Evolutionary conservation across 148 eudicot genomes (phyloP).

Genomic region (Fagopyrum tataricum): DNA sequence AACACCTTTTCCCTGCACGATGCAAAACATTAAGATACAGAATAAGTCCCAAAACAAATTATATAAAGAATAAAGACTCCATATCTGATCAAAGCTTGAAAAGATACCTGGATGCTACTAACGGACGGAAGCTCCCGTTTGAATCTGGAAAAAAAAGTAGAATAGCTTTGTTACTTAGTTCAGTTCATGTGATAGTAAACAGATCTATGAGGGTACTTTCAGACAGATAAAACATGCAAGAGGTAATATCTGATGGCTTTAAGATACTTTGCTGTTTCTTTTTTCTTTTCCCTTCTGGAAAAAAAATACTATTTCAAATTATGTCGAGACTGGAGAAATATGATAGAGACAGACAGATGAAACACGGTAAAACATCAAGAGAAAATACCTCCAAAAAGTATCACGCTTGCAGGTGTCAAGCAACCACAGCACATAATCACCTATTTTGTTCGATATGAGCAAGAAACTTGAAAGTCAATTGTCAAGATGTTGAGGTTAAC

Average conservation of each 20-base stretch:
- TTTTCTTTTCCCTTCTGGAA: neutral
- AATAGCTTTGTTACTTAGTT: neutral
- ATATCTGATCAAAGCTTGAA: slow-evolving; percentile 6
- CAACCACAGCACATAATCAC: neutral
- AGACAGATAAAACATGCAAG: neutral
- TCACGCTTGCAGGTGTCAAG: neutral
- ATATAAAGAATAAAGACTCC: neutral
- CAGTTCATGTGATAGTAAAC: neutral
- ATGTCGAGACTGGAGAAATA: neutral
- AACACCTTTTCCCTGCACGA: slow-evolving; percentile 9
- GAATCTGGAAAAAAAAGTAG: neutral
- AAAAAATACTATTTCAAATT: neutral
- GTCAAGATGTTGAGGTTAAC: no score
- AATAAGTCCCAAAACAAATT: neutral
- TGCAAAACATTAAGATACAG: neutral
- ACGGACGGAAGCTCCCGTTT: slow-evolving; percentile 6
- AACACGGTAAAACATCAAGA: no score
- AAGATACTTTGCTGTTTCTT: slow-evolving; percentile 1
- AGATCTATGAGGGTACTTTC: neutral
- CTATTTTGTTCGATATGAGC: neutral
- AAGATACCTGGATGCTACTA: neutral
- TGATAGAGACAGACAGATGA: neutral
- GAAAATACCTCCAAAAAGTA: neutral
- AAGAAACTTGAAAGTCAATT: neutral
- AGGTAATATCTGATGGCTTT: neutral